Evolutionary conservation across 805 yeast genomes (phyloP).

Genomic region (Metschnikowia peoriensis): DNA sequence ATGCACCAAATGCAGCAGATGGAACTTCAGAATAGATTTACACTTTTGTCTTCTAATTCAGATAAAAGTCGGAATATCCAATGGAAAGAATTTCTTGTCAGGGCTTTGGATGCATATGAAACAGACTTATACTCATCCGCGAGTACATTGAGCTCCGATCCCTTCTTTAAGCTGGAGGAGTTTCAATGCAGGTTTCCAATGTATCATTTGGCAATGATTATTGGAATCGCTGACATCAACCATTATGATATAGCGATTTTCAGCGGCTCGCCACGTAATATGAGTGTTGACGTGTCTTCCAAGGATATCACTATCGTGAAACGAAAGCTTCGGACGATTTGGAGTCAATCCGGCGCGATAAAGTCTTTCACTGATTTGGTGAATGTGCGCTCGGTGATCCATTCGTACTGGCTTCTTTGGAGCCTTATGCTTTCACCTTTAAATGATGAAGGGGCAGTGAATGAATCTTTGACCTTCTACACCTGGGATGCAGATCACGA

Average conservation of each 20-base stretch:
- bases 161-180: constrained; percentile 7
- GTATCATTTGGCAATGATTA: constrained; percentile 71
- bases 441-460: constrained; percentile 16
- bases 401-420: constrained; percentile 41
- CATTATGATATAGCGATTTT: constrained; percentile 76
- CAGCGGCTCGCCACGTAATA: constrained; percentile 79
- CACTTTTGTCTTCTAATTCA: constrained; percentile 23
- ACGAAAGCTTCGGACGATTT: constrained; percentile 31
- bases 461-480: constrained; percentile 14
- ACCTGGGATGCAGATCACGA: constrained; percentile 36
- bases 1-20: constrained; percentile 73
- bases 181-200: constrained; percentile 60
- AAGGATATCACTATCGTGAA: constrained; percentile 37
- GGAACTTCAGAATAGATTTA: constrained; percentile 56
- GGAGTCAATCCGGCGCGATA: constrained; percentile 20
- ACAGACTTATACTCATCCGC: constrained; percentile 34
- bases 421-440: constrained; percentile 33
- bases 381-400: constrained; percentile 36
- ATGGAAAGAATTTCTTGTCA: constrained; percentile 72
- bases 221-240: constrained; percentile 57
- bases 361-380: constrained; percentile 26
- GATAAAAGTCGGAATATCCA: constrained; percentile 23
- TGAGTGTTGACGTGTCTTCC: constrained; percentile 36
- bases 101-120: constrained; percentile 71
- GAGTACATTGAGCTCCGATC: constrained; percentile 2